These are phyloP conservation scores for Sporothrix schenckii DNA, from an alignment of 2,329 filamentous ascomycete genomes.

Conservation along the genomic window DNA sequence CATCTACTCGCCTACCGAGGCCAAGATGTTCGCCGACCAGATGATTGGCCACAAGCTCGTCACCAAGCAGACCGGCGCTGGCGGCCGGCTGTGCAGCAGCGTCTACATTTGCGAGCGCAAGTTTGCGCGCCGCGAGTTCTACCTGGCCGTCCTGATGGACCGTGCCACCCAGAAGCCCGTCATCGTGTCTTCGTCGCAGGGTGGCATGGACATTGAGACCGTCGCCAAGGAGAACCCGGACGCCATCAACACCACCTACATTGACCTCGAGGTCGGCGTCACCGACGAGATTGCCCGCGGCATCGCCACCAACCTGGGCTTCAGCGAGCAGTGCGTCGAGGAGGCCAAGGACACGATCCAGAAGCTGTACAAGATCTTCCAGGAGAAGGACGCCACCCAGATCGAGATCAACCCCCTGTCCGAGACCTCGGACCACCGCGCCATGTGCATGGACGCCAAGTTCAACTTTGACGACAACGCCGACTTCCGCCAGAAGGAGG, in stretches of 20 bases:
- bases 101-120: conserved; percentile 99
- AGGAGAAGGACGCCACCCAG: conserved; percentile 97
- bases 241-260: conserved; percentile 89
- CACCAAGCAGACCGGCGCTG: conserved; percentile 97
- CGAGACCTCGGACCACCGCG: conserved; percentile 97
- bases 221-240: conserved; percentile 98
- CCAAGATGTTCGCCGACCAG: conserved; percentile 96
- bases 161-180: conserved; percentile 86
- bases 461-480: conserved; percentile 99
- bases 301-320: conserved; percentile 90
- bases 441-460: conserved; percentile 99
- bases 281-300: conserved; percentile 91
- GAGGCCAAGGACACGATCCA: conserved; percentile 95
- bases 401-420: conserved; percentile 99
- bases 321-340: conserved; percentile 96
- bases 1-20: conserved; percentile 96
- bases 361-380: conserved; percentile 98
- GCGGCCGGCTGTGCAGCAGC: conserved; percentile 89
- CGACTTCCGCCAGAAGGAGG: conserved; percentile 95
- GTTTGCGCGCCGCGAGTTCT: conserved; percentile 98
- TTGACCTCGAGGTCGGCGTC: conserved; percentile 92
- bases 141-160: conserved; percentile 98
- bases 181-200: conserved; percentile 96
- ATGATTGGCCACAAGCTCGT: conserved; percentile 99
- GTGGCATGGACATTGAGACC: conserved; percentile 98